Evolutionary conservation across 495 filamentous ascomycete species (phyloP).

Genomic region (Xylaria flabelliformis): DNA sequence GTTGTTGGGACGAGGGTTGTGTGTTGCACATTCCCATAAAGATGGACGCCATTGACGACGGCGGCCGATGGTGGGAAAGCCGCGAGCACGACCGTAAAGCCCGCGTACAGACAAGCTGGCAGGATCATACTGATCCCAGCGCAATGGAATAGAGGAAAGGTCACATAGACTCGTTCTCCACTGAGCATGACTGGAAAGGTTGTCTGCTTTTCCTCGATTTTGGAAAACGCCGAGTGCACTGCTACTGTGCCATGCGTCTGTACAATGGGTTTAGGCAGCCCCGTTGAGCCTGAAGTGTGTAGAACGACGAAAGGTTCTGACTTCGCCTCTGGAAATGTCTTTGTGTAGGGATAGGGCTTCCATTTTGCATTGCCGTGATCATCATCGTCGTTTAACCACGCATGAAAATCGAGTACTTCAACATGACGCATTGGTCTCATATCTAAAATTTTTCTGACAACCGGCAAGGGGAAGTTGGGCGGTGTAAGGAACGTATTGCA

Average conservation of each 20-base stretch:
- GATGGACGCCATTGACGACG: conserved; percentile 15
- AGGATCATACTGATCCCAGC: conserved; percentile 4
- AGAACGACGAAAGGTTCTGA: conserved; percentile 53
- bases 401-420: conserved; percentile 5
- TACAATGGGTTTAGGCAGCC: conserved; percentile 57
- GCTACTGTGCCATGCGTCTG: conserved; percentile 53
- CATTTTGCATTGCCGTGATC: conserved; percentile 16
- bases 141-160: conserved; percentile 22
- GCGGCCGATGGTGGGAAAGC: conserved; percentile 14
- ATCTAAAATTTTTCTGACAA: conserved; percentile 40
- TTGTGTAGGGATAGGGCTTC: conserved; percentile 43
- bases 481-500: conserved; percentile 37
- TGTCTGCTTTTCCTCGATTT: not conserved
- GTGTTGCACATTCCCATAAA: conserved; percentile 22
- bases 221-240: conserved; percentile 39
- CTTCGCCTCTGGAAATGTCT: conserved; percentile 46
- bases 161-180: conserved; percentile 1
- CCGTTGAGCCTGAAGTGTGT: conserved; percentile 66
- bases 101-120: not conserved
- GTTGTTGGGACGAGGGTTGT: not conserved
- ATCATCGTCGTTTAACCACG: conserved; percentile 9
- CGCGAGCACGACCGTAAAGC: conserved; percentile 8
- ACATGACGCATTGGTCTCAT: conserved; percentile 25
- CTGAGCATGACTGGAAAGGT: conserved; percentile 1
- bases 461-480: conserved; percentile 38